Base-by-base conservation (phyloP, 179 eudicot species). In the Heliamphora ciliata region DNA sequence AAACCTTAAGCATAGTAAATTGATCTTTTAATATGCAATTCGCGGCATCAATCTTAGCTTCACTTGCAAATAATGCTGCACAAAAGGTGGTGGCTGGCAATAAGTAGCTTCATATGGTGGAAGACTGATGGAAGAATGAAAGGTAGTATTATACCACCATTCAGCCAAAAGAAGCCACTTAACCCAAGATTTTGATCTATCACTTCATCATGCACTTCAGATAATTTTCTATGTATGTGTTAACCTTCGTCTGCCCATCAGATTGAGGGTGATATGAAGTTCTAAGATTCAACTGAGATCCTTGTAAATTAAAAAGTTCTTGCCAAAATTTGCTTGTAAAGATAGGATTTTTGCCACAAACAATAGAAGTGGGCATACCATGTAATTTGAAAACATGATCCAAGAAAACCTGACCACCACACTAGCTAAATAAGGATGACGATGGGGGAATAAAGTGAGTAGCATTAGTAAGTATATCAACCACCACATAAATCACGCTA, bases 141-240 rank as follows among this genome's bases (percentile, higher is more conserved):
- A 50, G 6, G 48, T 55, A 15, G 79, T 76, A 10, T 76, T 55
- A 7, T 76, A 76, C 78, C 78, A 74, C 24, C 21, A 74, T 40
- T 74, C 60, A 10, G 78, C 59, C 31, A 74, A 18, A 15, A 55
- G 6, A 6, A 2, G 46, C 79, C 40, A 31, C 40, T 31, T 31
- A 31, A 76, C 24, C 9, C 40, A 31, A 31, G 40, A 4, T 13
- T n/a, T 5, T 3, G 79, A 66, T 6, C 17, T 21, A 14, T 76
- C 79, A 8, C 47, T 31, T 4, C 0, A 17, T 9, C 6, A 54
- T 4, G 59, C 65, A 76, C n/a, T 66, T 18, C 3, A 76, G 40
- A 15, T 76, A 76, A 2, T 52, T 44, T n/a, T 76, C 79, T 52
- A 76, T 2, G 56, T 65, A 76, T 1, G 21, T 6, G 48, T 76